Evolutionary conservation across 176 grass and related monocot genomes (phyloP).

Genomic region (Carex scoparia): DNA sequence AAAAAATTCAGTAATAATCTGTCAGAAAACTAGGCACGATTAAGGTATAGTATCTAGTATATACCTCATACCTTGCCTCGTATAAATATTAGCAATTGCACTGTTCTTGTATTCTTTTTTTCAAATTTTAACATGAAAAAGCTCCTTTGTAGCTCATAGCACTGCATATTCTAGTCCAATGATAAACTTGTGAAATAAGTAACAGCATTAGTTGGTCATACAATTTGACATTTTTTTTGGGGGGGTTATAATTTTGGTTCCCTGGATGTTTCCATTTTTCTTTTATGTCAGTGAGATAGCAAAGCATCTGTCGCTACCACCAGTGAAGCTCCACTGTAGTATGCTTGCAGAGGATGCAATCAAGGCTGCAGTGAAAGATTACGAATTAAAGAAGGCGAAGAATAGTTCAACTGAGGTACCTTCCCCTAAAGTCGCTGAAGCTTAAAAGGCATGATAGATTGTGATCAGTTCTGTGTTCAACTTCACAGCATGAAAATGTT

Average conservation of each 20-base stretch:
- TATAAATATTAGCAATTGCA: neutral
- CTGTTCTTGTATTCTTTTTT: neutral
- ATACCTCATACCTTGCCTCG: neutral
- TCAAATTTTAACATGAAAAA: neutral
- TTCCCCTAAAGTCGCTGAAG: neutral
- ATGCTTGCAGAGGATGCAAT: constrained; percentile 98
- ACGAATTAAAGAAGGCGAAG: constrained; percentile 67
- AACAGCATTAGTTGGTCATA: neutral
- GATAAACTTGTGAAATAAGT: neutral
- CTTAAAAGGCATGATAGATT: neutral
- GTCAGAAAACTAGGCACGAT: neutral
- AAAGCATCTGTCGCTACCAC: constrained; percentile 91
- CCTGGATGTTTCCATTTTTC: neutral
- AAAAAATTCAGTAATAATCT: neutral
- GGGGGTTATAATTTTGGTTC: neutral
- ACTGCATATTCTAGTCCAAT: neutral
- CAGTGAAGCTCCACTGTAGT: constrained; percentile 96
- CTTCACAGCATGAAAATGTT: neutral
- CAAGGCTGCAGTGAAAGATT: constrained; percentile 93
- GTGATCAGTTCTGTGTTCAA: neutral
- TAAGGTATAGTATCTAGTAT: neutral
- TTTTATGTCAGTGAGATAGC: constrained; percentile 70
- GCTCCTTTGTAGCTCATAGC: neutral
- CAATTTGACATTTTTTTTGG: neutral
- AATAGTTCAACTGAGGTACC: neutral